These are phyloP conservation scores for Penicillium taxi DNA, from an alignment of 495 filamentous ascomycete genomes.

Conservation along the genomic window DNA sequence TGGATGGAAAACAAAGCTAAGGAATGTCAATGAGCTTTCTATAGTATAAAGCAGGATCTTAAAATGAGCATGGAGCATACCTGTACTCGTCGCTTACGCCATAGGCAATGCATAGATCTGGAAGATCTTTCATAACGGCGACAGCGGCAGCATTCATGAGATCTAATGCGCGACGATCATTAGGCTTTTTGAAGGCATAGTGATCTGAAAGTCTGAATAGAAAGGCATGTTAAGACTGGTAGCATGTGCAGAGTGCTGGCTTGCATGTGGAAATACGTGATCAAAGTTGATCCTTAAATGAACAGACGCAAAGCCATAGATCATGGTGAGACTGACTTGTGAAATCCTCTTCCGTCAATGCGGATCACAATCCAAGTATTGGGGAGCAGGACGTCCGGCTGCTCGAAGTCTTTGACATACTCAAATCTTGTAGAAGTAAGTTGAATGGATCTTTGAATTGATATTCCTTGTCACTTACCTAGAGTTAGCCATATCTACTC, in stretches of 20 bases:
- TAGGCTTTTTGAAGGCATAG: conserved; percentile 83
- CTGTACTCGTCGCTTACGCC: conserved; percentile 93
- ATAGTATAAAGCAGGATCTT: too few species aligned
- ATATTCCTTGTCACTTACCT: conserved; percentile 33
- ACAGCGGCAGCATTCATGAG: conserved; percentile 91
- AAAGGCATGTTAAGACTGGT: background rate
- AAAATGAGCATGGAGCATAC: conserved; percentile 30
- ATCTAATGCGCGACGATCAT: conserved; percentile 77
- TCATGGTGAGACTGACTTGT: conserved; percentile 53
- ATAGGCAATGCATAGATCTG: conserved; percentile 80
- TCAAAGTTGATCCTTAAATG: too few species aligned
- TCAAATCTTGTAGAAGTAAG: conserved; percentile 58
- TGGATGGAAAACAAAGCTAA: conserved; percentile 85
- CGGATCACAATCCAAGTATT: conserved; percentile 93
- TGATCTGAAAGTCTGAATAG: conserved; percentile 60
- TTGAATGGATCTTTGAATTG: background rate
- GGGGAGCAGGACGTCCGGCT: conserved; percentile 65
- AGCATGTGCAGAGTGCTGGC: too few species aligned
- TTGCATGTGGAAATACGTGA: too few species aligned
- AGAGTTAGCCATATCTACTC: conserved; percentile 52
- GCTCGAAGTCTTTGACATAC: conserved; percentile 88
- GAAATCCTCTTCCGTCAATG: conserved; percentile 87
- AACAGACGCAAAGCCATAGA: too few species aligned
- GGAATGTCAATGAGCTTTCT: background rate
- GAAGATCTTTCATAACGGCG: conserved; percentile 73